Conservation (phyloP, 768 basidiomycete species). For the Ephemerocybe angulata region DNA sequence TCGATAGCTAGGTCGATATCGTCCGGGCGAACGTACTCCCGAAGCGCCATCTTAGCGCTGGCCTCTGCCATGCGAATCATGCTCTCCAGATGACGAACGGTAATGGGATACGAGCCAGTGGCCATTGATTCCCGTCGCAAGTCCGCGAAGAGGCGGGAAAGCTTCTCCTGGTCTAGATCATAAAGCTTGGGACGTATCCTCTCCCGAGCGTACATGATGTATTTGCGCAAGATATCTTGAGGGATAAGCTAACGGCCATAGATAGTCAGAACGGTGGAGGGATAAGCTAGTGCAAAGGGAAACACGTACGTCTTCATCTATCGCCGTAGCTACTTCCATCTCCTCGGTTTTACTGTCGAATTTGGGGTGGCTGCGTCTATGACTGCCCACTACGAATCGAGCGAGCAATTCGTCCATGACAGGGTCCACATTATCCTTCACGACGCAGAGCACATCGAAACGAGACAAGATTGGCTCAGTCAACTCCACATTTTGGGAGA, state of each 20-base stretch:
- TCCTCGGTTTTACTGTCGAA: constrained; percentile 87
- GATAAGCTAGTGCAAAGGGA: constrained; percentile 4
- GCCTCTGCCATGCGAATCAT: constrained; percentile 99
- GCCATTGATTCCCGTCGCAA: constrained; percentile 93
- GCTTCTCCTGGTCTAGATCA: constrained; percentile 94
- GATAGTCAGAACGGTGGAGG: background rate
- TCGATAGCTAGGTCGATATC: constrained; percentile 98
- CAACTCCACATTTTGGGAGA: constrained; percentile 96
- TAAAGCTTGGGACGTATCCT: constrained; percentile 89
- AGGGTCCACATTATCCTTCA: constrained; percentile 96
- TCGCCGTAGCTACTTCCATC: constrained; percentile 83
- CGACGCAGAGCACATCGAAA: constrained; percentile 97
- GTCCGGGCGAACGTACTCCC: constrained; percentile 93
- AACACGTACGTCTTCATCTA: constrained; percentile 85
- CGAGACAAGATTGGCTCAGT: constrained; percentile 98
- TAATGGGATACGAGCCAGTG: constrained; percentile 98
- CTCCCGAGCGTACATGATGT: constrained; percentile 98
- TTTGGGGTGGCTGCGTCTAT: constrained; percentile 89
- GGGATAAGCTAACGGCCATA: constrained; percentile 73
- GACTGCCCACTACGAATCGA: constrained; percentile 96
- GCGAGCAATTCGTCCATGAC: constrained; percentile 96
- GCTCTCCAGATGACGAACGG: constrained; percentile 94
- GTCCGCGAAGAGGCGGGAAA: constrained; percentile 90
- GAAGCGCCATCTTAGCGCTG: constrained; percentile 95
- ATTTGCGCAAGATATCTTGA: constrained; percentile 93